Conservation (phyloP, 1,284 basidiomycete species). For the Lentinula novae-zelandiae region DNA sequence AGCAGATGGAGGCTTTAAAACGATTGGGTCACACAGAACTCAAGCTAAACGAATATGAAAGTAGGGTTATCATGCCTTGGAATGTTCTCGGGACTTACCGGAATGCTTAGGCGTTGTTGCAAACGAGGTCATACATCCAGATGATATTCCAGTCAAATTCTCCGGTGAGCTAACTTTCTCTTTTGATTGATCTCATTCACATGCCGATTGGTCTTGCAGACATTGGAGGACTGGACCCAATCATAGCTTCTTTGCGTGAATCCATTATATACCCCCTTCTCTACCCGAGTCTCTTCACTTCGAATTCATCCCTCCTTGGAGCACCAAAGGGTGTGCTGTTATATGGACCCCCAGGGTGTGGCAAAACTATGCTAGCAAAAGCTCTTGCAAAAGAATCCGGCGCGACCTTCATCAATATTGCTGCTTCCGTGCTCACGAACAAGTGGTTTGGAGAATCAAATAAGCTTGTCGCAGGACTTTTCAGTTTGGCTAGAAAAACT, state of each 20-base stretch:
- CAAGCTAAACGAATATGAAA: constrained; percentile 78
- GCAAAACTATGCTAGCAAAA: constrained; percentile 94
- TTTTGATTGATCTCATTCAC: neutral
- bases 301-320: constrained; percentile 66
- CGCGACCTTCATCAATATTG: constrained; percentile 94
- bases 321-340: constrained; percentile 83
- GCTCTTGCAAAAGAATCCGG: constrained; percentile 95
- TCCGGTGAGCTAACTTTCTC: constrained; percentile 44
- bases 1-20: constrained; percentile 68
- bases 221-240: constrained; percentile 94
- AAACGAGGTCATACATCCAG: constrained; percentile 82
- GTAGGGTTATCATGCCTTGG: constrained; percentile 37
- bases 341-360: constrained; percentile 90
- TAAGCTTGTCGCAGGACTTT: constrained; percentile 93
- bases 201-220: constrained; percentile 40
- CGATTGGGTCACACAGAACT: constrained; percentile 70
- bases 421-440: constrained; percentile 76
- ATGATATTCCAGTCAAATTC: constrained; percentile 76
- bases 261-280: constrained; percentile 95
- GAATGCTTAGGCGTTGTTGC: constrained; percentile 65
- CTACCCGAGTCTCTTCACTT: constrained; percentile 86
- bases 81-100: constrained; percentile 3
- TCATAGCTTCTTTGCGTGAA: constrained; percentile 89
- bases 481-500: constrained; percentile 79
- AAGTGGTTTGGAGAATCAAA: constrained; percentile 99